These are phyloP conservation scores for Lasiodiplodia sp. DNA, from an alignment of 2,329 filamentous ascomycete genomes.

Conservation along the genomic window DNA sequence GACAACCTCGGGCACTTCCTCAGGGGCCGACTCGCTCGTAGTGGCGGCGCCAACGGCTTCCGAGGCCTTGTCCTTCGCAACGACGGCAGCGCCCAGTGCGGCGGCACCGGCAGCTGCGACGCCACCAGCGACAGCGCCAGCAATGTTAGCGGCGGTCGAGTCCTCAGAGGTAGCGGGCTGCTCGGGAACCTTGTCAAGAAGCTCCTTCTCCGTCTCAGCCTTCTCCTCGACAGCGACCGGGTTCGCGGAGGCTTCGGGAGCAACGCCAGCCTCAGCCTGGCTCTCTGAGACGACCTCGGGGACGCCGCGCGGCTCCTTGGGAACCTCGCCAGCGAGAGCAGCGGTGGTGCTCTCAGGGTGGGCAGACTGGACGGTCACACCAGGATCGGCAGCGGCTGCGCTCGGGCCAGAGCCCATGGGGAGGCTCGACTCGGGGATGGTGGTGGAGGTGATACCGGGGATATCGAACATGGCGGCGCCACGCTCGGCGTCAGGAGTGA, in stretches of 20 bases:
- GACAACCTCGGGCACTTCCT: conserved; percentile 29
- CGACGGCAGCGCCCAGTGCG: conserved; percentile 49
- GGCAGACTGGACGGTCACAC: conserved; percentile 52
- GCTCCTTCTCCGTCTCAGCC: conserved; percentile 73
- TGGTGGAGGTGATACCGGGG: conserved; percentile 62
- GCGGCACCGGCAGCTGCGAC: conserved; percentile 50
- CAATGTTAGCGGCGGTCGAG: conserved; percentile 57
- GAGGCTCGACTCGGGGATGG: conserved; percentile 84
- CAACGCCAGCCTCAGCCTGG: conserved; percentile 69
- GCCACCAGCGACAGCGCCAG: conserved; percentile 53
- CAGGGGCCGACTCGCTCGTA: neutral
- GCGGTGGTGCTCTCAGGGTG: conserved; percentile 55
- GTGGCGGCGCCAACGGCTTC: conserved; percentile 41
- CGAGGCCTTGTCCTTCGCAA: conserved; percentile 46
- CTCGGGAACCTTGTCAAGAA: conserved; percentile 71
- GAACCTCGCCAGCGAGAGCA: conserved; percentile 54
- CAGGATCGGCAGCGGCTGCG: conserved; percentile 47
- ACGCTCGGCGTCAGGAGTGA: conserved; percentile 53
- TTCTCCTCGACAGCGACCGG: conserved; percentile 74
- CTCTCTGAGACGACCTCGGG: conserved; percentile 74
- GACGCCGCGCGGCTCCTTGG: conserved; percentile 51
- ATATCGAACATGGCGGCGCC: conserved; percentile 56
- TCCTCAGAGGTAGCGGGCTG: conserved; percentile 58
- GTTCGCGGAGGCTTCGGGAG: conserved; percentile 73
- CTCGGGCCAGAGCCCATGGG: conserved; percentile 62